A percentile compares a stretch with the other conserved stretches of the same genome.
Conservation (phyloP, 768 basidiomycete species). For the Russula sp. region DNA sequence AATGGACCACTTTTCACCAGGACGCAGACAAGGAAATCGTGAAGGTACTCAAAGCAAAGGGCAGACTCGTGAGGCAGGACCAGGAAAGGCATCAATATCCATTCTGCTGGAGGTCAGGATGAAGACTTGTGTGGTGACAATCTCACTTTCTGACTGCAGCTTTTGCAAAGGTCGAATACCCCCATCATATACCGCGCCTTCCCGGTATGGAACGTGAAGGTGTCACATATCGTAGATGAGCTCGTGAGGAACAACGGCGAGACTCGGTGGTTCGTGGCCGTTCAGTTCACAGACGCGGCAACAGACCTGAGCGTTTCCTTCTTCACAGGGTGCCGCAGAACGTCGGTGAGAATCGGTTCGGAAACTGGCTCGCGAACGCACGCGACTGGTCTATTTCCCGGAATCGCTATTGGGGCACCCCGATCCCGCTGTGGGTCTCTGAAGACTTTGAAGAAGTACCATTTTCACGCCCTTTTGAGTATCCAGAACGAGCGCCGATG, state of each 20-base stretch:
- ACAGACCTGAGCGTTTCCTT: neutral
- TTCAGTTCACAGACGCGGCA: neutral
- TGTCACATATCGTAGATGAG: constrained; percentile 76
- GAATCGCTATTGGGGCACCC: constrained; percentile 98
- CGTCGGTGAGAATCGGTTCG: constrained; percentile 89
- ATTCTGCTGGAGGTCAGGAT: constrained; percentile 87
- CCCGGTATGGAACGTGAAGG: constrained; percentile 93
- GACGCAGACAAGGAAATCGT: constrained; percentile 93
- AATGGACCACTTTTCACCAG: constrained; percentile 33
- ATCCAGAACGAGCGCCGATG: neutral
- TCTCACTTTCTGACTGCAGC: neutral
- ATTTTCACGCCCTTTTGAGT: neutral
- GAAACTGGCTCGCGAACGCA: constrained; percentile 97
- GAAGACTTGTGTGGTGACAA: neutral
- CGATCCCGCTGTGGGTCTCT: constrained; percentile 93
- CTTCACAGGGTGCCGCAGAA: constrained; percentile 75
- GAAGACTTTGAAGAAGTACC: constrained; percentile 86
- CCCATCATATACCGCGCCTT: constrained; percentile 95
- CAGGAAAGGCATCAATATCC: constrained; percentile 90
- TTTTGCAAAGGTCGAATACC: constrained; percentile 70
- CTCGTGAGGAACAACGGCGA: constrained; percentile 86
- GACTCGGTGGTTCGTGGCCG: constrained; percentile 68
- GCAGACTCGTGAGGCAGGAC: constrained; percentile 81
- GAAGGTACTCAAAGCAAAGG: constrained; percentile 81
- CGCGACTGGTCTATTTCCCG: constrained; percentile 99